These are phyloP conservation scores for Heterobasidion annosum DNA, from an alignment of 1,284 basidiomycete species.

Conservation along the genomic window DNA sequence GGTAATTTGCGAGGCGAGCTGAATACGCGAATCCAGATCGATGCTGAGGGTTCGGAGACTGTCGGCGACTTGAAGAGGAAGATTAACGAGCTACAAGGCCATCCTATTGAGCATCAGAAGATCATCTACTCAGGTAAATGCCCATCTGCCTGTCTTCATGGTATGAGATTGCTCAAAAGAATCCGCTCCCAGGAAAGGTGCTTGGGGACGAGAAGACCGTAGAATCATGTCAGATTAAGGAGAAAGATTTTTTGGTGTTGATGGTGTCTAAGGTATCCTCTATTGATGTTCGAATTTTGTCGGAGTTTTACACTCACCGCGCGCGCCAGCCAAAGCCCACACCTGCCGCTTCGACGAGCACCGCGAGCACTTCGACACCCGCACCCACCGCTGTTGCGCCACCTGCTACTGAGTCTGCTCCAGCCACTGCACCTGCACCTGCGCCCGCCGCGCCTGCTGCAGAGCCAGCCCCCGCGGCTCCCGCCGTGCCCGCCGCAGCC, in stretches of 20 bases:
- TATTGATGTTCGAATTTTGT: neutral
- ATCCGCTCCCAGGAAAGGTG: slow-evolving; percentile 71
- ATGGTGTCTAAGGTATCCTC: slow-evolving; percentile 89
- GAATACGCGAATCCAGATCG: slow-evolving; percentile 46
- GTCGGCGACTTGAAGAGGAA: slow-evolving; percentile 79
- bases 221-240: slow-evolving; percentile 87
- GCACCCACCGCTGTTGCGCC: slow-evolving; percentile 19
- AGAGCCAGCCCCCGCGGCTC: slow-evolving; percentile 21
- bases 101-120: slow-evolving; percentile 75
- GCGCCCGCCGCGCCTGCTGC: slow-evolving; percentile 26
- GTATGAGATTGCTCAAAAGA: neutral
- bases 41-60: slow-evolving; percentile 71
- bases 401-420: slow-evolving; percentile 19
- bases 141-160: slow-evolving; percentile 1
- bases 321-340: slow-evolving; percentile 47
- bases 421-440: slow-evolving; percentile 19
- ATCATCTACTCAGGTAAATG: slow-evolving; percentile 85
- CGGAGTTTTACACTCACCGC: neutral
- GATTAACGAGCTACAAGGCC: slow-evolving; percentile 74
- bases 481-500: slow-evolving; percentile 10
- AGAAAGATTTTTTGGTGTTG: slow-evolving; percentile 98
- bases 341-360: slow-evolving; percentile 20
- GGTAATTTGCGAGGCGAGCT: neutral
- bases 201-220: slow-evolving; percentile 85
- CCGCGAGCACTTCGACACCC: slow-evolving; percentile 10